phyloP scores from a whole-genome alignment of 1,284 basidiomycete genomes.

The Heimioporus punctisporus region DNA sequence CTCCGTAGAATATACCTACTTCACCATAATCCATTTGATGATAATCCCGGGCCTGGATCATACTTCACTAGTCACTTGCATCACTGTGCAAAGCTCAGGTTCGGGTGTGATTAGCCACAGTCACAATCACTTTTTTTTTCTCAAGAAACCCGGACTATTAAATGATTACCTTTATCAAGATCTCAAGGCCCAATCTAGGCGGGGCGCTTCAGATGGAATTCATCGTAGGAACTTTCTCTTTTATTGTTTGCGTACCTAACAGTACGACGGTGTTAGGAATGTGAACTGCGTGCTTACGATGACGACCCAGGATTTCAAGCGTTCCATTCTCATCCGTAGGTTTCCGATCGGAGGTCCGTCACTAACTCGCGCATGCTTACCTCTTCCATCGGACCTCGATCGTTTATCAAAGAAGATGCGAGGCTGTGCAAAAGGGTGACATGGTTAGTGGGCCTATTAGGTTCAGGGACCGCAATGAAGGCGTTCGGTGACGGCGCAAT shows the following conservation, averaged over 20 bases:
- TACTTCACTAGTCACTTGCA: too few species aligned
- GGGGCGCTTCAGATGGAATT: neutral
- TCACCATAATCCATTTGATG: conserved; percentile 26
- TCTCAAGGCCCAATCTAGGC: conserved; percentile 12
- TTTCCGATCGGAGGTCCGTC: neutral
- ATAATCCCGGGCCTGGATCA: too few species aligned
- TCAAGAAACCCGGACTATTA: conserved; percentile 13
- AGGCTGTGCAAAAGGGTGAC: conserved; percentile 7
- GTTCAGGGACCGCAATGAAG: too few species aligned
- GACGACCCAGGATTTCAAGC: neutral
- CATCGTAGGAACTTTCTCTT: too few species aligned
- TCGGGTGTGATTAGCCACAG: neutral
- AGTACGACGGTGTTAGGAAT: too few species aligned
- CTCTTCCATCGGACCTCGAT: neutral
- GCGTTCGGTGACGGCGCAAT: too few species aligned
- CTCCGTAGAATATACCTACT: conserved; percentile 17
- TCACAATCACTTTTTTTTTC: conserved; percentile 33
- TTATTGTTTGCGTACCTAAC: too few species aligned
- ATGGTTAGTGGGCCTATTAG: neutral
- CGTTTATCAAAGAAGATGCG: neutral
- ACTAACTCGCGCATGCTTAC: neutral
- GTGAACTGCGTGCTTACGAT: too few species aligned
- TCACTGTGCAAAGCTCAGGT: too few species aligned
- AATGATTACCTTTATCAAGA: conserved; percentile 22
- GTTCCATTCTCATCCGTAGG: conserved; percentile 14